These are phyloP conservation scores for Trichophyton schoenleinii DNA, from an alignment of 2,329 filamentous ascomycete genomes.

Conservation along the genomic window DNA sequence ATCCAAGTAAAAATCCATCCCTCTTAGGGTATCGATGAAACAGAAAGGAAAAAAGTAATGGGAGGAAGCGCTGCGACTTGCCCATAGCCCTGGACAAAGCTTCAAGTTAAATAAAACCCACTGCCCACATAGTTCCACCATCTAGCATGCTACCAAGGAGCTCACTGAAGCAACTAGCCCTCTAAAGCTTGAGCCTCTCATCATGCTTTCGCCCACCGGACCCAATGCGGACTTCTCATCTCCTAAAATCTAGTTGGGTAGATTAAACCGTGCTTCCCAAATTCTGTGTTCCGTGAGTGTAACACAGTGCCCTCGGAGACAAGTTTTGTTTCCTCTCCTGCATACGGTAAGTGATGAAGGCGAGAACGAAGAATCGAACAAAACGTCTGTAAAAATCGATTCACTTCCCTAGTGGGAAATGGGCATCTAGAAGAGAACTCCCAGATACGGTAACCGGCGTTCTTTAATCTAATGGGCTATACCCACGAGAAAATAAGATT, in stretches of 20 bases:
- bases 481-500: conserved; percentile 48
- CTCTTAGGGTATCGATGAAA: not conserved
- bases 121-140: not conserved
- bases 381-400: conserved; percentile 94
- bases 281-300: conserved; percentile 53
- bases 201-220: not conserved
- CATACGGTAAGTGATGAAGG: conserved; percentile 8
- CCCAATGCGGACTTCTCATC: not conserved
- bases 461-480: conserved; percentile 39
- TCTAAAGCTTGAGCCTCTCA: not conserved
- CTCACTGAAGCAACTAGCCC: not conserved
- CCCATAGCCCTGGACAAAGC: not conserved
- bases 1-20: not conserved
- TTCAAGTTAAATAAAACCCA: not conserved
- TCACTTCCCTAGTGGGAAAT: conserved; percentile 32
- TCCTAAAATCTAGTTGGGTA: not conserved
- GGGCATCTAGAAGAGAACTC: conserved; percentile 18
- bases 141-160: not conserved
- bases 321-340: conserved; percentile 82
- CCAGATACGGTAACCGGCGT: conserved; percentile 38
- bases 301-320: conserved; percentile 75
- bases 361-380: conserved; percentile 59
- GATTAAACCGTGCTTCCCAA: not conserved
- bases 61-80: not conserved
- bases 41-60: not conserved